phyloP scores from a whole-genome alignment of 768 basidiomycete genomes.

The Pleurotus citrinopileatus region DNA sequence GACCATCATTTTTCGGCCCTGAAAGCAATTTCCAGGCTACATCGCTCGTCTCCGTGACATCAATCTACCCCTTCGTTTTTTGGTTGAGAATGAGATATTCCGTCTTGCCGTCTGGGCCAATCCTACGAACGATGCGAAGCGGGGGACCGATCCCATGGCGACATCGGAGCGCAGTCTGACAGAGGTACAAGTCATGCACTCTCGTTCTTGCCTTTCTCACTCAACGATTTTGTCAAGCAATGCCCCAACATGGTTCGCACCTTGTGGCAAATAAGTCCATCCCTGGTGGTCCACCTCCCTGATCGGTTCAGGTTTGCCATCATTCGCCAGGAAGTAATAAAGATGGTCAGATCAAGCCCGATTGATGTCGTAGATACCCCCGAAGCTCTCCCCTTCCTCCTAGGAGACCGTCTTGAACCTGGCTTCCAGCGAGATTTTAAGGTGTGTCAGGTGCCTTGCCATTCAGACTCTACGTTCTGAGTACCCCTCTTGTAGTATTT shows the following conservation, averaged over 20 bases:
- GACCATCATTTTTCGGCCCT: not conserved
- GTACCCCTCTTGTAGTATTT: constrained; percentile 55
- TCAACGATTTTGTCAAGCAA: constrained; percentile 35
- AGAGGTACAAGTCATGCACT: constrained; percentile 44
- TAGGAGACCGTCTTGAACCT: constrained; percentile 68
- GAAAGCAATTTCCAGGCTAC: constrained; percentile 42
- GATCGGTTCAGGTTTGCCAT: constrained; percentile 79
- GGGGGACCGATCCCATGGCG: constrained; percentile 59
- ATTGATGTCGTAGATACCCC: constrained; percentile 68
- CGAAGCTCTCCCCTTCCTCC: constrained; percentile 76
- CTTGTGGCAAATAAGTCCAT: constrained; percentile 81
- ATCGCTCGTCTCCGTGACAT: constrained; percentile 57
- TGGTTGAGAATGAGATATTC: constrained; percentile 89
- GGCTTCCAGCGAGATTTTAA: constrained; percentile 67
- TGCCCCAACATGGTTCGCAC: constrained; percentile 72
- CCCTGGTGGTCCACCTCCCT: constrained; percentile 77
- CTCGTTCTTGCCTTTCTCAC: not conserved
- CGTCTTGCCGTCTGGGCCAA: constrained; percentile 90
- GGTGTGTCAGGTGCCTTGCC: constrained; percentile 36
- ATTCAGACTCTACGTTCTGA: not conserved
- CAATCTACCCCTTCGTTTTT: constrained; percentile 72
- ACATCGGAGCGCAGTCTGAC: constrained; percentile 51
- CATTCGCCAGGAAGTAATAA: constrained; percentile 70
- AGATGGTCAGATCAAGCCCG: constrained; percentile 72
- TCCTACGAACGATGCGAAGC: constrained; percentile 71